Evolutionary conservation across 306 rosid genomes (phyloP).

Genomic region (Cucurbita ficifolia): DNA sequence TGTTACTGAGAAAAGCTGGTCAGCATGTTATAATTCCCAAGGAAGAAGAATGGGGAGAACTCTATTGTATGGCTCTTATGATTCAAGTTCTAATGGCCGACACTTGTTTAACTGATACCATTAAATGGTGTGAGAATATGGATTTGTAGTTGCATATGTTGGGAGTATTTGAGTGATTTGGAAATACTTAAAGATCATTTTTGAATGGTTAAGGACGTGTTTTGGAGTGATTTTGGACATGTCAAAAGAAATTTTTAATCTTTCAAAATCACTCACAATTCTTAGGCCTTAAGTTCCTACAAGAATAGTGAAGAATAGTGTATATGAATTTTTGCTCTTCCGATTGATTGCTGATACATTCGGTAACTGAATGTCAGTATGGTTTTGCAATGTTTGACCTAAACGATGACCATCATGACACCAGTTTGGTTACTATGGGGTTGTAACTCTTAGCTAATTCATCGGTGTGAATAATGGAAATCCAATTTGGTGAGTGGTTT

Average conservation of each 20-base stretch:
- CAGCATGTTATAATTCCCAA: not conserved
- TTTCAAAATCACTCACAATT: not conserved
- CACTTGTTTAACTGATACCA: not conserved
- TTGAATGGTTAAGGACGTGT: not conserved
- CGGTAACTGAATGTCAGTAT: not conserved
- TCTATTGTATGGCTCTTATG: not conserved
- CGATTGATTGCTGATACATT: not conserved
- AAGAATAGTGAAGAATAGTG: too few species aligned
- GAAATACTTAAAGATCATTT: not conserved
- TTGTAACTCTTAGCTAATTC: not conserved
- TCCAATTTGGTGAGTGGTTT: not conserved
- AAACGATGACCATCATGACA: not conserved
- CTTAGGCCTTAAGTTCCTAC: not conserved
- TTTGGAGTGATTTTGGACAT: not conserved
- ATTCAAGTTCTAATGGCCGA: not conserved
- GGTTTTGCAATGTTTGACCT: not conserved
- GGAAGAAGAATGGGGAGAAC: not conserved
- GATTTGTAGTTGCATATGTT: not conserved
- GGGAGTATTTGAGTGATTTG: too few species aligned
- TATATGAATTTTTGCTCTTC: not conserved
- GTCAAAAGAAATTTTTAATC: not conserved
- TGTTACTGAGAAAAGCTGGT: not conserved
- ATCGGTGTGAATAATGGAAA: not conserved
- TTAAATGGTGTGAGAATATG: not conserved
- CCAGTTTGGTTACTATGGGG: not conserved